Base-by-base conservation (phyloP, 2,329 filamentous ascomycete species). In the Ramichloridium luteum region DNA sequence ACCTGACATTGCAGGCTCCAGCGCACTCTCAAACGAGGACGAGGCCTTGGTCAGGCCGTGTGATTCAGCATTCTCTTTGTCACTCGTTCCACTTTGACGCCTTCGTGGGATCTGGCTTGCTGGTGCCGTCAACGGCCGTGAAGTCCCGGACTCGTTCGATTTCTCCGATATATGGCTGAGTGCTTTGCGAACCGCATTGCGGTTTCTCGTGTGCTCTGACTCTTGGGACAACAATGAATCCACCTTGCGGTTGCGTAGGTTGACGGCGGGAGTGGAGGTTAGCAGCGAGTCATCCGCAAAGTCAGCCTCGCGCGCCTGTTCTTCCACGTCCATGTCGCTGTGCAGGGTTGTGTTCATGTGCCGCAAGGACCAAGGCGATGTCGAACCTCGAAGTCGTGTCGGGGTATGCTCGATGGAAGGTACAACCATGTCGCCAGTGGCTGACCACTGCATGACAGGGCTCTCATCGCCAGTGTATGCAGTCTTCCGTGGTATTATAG, bases 241-340 rank as follows among this genome's bases (percentile, higher is more conserved):
- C 15, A 66, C 48, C 17, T 44, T 47, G 2, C 53, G 57, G 22
- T 43, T 36, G 8, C 34, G 37, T 32, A 22, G 35, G 48, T 62
- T 44, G 6, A 44, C 43, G 49, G 55, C 55, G 10, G 65, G 64
- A 3, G 64, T 68, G 4, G 64, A 66, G 4, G 60, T 59, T 4
- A 67, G 55, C 23, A 68, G 45, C 10, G 61, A 64, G 12, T 53
- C 56, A 13, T 58, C 54, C 32, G 61, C 59, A 35, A 67, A 57
- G 20, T 66, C 62, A 8, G n/a, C 8, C 20, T 23, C 20, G n/a
- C n/a, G n/a, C n/a, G n/a, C n/a, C 11, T 62, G 55, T 6, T 56
- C 55, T 35, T 45, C 35, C 42, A 51, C 13, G 45, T 58, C 34
- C 41, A 51, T 10, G 40, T 39, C 31, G 30, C 38, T 23, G 13